These are phyloP conservation scores for Cytospora piceae DNA, from an alignment of 2,329 filamentous ascomycete genomes.

Conservation along the genomic window DNA sequence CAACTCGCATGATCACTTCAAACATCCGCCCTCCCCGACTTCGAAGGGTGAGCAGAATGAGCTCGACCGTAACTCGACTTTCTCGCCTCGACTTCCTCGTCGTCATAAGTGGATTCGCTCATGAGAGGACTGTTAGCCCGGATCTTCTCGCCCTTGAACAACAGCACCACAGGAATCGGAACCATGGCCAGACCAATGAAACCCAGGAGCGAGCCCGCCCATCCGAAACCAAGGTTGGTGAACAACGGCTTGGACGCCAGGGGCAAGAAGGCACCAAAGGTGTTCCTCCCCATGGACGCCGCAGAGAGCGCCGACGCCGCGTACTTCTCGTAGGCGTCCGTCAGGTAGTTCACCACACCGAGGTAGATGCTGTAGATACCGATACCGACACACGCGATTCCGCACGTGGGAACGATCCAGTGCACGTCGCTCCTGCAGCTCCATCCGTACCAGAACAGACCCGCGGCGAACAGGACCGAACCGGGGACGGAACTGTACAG, in stretches of 20 bases:
- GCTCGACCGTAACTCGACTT: conserved; percentile 7
- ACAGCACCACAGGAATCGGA: conserved; percentile 67
- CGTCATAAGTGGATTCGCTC: conserved; percentile 24
- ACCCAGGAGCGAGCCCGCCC: conserved; percentile 66
- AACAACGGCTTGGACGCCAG: conserved; percentile 52
- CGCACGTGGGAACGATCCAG: conserved; percentile 68
- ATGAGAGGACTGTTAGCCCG: conserved; percentile 67
- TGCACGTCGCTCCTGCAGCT: conserved; percentile 54
- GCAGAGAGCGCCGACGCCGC: conserved; percentile 69
- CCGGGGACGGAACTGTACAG: conserved; percentile 68
- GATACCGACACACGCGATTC: conserved; percentile 63
- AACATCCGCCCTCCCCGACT: too few relatives aligned
- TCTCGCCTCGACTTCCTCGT: conserved; percentile 7
- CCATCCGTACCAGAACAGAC: conserved; percentile 74
- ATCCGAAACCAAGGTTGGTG: conserved; percentile 44
- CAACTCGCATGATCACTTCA: background rate
- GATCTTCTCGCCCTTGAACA: conserved; percentile 66
- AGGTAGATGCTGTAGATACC: conserved; percentile 72
- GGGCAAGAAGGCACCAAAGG: conserved; percentile 59
- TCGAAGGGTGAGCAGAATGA: background rate
- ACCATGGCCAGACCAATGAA: conserved; percentile 63
- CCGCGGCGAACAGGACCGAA: conserved; percentile 64
- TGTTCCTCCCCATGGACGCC: conserved; percentile 68
- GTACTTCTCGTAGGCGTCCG: conserved; percentile 69
- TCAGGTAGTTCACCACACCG: conserved; percentile 70